A percentile compares a stretch with the other conserved stretches of the same genome.
These are phyloP conservation scores for Peribolospora kevripleyi DNA, from an alignment of 768 basidiomycete genomes.

Conservation along the genomic window DNA sequence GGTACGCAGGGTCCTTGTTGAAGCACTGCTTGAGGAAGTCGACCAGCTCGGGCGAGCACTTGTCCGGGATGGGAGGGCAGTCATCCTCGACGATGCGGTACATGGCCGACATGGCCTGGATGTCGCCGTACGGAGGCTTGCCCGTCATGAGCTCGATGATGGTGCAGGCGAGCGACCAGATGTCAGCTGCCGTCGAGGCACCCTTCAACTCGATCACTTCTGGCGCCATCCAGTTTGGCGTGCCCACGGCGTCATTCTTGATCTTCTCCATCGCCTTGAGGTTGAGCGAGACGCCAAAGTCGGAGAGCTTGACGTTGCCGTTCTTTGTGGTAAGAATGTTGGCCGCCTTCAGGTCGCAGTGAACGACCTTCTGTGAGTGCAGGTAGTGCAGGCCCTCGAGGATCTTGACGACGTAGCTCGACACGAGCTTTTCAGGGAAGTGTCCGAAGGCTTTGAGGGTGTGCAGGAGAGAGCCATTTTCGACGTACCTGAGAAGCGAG, in stretches of 20 bases:
- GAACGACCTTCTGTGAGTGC: constrained; percentile 56
- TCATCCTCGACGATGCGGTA: constrained; percentile 90
- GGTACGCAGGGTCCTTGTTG: constrained; percentile 52
- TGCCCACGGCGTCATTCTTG: constrained; percentile 45
- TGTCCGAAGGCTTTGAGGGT: constrained; percentile 82
- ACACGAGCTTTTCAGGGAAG: constrained; percentile 73
- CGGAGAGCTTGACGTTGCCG: constrained; percentile 86
- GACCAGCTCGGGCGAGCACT: constrained; percentile 44
- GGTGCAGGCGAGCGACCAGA: constrained; percentile 88
- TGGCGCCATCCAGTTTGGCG: constrained; percentile 99
- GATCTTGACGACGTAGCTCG: constrained; percentile 85
- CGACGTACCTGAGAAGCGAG: constrained; percentile 43
- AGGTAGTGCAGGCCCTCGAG: constrained; percentile 86
- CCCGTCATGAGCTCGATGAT: constrained; percentile 84
- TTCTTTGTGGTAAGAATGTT: constrained; percentile 98
- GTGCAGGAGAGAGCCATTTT: constrained; percentile 84
- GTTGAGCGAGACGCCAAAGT: constrained; percentile 93
- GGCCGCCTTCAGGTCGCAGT: constrained; percentile 94
- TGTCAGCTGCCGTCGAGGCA: constrained; percentile 74
- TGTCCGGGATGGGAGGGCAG: constrained; percentile 62
- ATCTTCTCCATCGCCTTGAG: constrained; percentile 62
- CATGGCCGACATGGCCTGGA: constrained; percentile 45
- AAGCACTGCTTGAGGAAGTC: constrained; percentile 77
- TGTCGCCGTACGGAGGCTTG: constrained; percentile 69
- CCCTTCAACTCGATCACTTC: constrained; percentile 92